Conservation (phyloP, 257 asterid species). For the Nicotiana undulata region DNA sequence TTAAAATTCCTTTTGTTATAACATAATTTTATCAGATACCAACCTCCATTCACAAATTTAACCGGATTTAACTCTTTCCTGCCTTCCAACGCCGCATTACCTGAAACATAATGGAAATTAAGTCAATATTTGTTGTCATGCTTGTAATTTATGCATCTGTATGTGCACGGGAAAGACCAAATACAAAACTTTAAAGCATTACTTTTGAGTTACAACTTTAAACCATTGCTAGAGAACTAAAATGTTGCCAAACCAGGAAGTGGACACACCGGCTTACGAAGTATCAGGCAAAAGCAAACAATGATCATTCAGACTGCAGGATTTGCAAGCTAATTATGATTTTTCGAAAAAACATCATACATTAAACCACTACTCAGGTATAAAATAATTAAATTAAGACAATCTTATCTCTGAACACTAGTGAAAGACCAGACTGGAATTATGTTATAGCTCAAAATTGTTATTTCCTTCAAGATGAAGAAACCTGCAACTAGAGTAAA, state of each 20-base stretch:
- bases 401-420: neutral
- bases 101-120: constrained; percentile 24
- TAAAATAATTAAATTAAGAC: neutral
- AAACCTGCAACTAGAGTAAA: neutral
- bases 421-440: neutral
- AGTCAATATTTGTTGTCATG: neutral
- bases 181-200: neutral
- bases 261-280: neutral
- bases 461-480: neutral
- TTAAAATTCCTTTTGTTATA: neutral
- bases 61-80: constrained; percentile 44
- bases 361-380: neutral
- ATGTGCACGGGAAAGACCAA: neutral
- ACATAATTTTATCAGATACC: constrained; percentile 14
- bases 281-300: neutral
- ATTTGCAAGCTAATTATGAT: neutral
- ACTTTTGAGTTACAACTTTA: neutral
- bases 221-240: neutral
- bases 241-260: neutral
- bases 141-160: neutral
- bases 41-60: constrained; percentile 89
- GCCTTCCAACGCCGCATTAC: constrained; percentile 36
- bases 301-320: neutral
- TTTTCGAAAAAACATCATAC: neutral
- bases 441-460: neutral